Percentiles rank a stretch among this genome's conserved stretches.
Evolutionary conservation across 495 filamentous ascomycete species (phyloP).

Genomic region (Umbilicaria muhlenbergii): DNA sequence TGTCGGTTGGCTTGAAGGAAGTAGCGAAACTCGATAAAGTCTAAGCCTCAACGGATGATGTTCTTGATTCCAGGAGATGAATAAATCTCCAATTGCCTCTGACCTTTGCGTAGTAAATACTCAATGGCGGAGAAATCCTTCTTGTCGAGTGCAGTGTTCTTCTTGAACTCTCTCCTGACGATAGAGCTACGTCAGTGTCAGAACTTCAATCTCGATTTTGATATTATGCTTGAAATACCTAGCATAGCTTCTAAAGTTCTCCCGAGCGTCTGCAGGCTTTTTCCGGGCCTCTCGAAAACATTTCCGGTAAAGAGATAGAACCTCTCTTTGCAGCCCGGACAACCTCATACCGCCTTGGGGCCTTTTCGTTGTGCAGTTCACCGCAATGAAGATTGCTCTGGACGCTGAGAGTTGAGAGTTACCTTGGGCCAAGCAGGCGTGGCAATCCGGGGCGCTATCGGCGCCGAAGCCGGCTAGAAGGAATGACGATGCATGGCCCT

Average conservation of each 20-base stretch:
- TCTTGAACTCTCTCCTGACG: conserved; percentile 58
- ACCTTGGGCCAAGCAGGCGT: too few species aligned
- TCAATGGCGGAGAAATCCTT: conserved; percentile 84
- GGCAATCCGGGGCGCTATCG: too few species aligned
- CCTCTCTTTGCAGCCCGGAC: conserved; percentile 84
- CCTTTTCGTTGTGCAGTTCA: too few species aligned
- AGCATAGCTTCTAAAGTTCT: conserved; percentile 39
- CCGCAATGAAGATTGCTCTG: too few species aligned
- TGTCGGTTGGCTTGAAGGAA: too few species aligned
- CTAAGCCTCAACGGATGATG: conserved; percentile 30
- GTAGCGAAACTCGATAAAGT: too few species aligned
- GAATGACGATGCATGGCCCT: too few species aligned
- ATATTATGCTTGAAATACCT: conserved; percentile 23
- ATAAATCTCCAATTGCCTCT: conserved; percentile 75
- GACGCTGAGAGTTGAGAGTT: too few species aligned
- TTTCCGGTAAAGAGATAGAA: conserved; percentile 70
- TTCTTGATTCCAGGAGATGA: conserved; percentile 70
- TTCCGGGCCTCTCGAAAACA: conserved; percentile 67
- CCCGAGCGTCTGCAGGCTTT: conserved; percentile 48
- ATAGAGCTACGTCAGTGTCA: not conserved
- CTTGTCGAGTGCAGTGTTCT: conserved; percentile 54
- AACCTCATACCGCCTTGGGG: conserved; percentile 30
- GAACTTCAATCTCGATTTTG: conserved; percentile 2
- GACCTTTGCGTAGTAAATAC: conserved; percentile 71
- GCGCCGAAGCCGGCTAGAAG: too few species aligned